A percentile compares a stretch with the other conserved stretches of the same genome.
Evolutionary conservation across 1,284 basidiomycete species (phyloP).

Genomic region (Austroboletus rostrupii): DNA sequence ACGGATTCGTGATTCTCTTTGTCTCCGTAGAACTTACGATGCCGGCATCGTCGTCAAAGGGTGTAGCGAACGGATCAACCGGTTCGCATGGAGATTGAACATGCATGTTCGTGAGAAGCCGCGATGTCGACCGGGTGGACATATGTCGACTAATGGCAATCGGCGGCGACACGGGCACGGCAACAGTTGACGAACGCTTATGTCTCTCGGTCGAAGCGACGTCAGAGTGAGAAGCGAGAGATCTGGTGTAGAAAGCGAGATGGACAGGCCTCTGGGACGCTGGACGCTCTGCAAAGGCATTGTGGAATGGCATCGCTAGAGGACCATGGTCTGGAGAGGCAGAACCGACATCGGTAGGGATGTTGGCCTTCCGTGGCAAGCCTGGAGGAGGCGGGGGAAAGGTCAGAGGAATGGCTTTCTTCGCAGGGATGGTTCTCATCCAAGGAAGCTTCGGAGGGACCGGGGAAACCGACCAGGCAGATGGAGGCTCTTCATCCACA

Average conservation of each 20-base stretch:
- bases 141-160: constrained; percentile 25
- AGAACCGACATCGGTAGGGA: constrained; percentile 24
- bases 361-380: constrained; percentile 29
- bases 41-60: constrained; percentile 68
- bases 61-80: constrained; percentile 65
- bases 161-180: constrained; percentile 22
- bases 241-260: constrained; percentile 18
- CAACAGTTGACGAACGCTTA: constrained; percentile 31
- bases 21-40: constrained; percentile 21
- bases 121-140: constrained; percentile 40
- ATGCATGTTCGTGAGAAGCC: constrained; percentile 45
- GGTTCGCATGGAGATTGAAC: constrained; percentile 34
- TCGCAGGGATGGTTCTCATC: constrained; percentile 33
- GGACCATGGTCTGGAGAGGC: constrained; percentile 24
- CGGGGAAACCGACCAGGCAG: constrained; percentile 43
- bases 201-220: constrained; percentile 15
- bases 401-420: constrained; percentile 24
- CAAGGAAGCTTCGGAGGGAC: constrained; percentile 34
- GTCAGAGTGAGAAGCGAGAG: constrained; percentile 7
- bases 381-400: constrained; percentile 27
- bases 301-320: constrained; percentile 52
- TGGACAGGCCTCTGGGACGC: constrained; percentile 21
- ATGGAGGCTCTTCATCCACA: constrained; percentile 25
- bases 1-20: constrained; percentile 29
- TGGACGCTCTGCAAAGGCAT: constrained; percentile 39